Base-by-base conservation (phyloP, 495 filamentous ascomycete species). In the Neurospora sp. region DNA sequence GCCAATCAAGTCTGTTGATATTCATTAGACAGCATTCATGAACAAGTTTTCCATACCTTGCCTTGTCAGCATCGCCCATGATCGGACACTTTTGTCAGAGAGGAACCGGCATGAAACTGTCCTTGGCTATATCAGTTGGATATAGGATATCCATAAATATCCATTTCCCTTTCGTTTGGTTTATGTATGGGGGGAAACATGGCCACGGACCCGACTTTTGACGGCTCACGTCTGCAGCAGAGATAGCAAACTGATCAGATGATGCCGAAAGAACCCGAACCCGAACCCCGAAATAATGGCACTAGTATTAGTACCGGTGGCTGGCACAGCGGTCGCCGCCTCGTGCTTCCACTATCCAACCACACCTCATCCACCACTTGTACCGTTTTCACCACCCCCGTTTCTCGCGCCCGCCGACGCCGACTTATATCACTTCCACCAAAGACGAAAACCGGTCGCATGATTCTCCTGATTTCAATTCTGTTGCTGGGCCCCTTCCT, bases 401-500 rank as follows among this genome's bases (percentile, higher is more conserved):
- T 20, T 70, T 49, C 46, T 39, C 31, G 6, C 66, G 7, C 39
- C 66, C 38, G 23, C 72, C n/a, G 31, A 7, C 40, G 35, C 54
- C 70, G 31, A 71, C 66, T 71, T 35, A 70, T 23, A 16, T 66
- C 27, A 37, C 54, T 16, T 49, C 20, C 31, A 37, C 14, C 70
- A 54, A 66, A 35, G 11, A 66, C 75, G 66, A 78, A 76, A 44
- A 69, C 73, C 31, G 74, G 39, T 62, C 70, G 38, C 41, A 81
- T 82, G 74, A 71, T 84, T n/a, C 70, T 84, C 49, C 39, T 86
- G 46, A 70, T 83, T 20, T 62, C 73, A 3, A 70, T 77, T 72
- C 70, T 83, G 27, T 38, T 83, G 18, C 71, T 84, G n/a, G 83
- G 79, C 38, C 12, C 9, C 9, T 74, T 81, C 69, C 74, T 84